These are phyloP conservation scores for Coemansia sp. DNA, from an alignment of 192 early-diverging fungal species.

Conservation along the genomic window DNA sequence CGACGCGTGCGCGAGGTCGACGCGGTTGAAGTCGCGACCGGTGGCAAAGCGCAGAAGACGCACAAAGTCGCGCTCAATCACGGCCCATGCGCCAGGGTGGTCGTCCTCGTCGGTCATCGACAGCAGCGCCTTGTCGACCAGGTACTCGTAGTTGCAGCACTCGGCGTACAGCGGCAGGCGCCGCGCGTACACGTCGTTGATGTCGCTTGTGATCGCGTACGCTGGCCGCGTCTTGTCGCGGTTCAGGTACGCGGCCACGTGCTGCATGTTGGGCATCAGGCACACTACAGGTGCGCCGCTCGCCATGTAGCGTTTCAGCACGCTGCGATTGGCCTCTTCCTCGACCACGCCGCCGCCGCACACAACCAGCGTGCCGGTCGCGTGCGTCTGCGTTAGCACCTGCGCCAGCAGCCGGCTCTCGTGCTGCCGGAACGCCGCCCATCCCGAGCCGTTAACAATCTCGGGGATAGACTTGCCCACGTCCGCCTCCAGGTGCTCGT, in stretches of 20 bases:
- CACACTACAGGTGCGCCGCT: slow-evolving; percentile 72
- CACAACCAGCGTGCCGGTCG: slow-evolving; percentile 71
- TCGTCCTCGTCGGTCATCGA: slow-evolving; percentile 19
- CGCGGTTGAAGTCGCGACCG: slow-evolving; percentile 44
- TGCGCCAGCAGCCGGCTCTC: slow-evolving; percentile 70
- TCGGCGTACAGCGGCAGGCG: slow-evolving; percentile 76
- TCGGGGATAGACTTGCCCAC: slow-evolving; percentile 76
- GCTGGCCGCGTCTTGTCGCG: slow-evolving; percentile 82
- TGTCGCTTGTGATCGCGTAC: slow-evolving; percentile 69
- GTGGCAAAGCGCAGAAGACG: slow-evolving; percentile 70
- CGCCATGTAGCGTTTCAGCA: slow-evolving; percentile 64
- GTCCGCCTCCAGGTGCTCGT: slow-evolving; percentile 73
- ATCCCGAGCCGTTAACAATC: slow-evolving; percentile 74
- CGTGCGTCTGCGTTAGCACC: slow-evolving; percentile 58
- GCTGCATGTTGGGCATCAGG: slow-evolving; percentile 71
- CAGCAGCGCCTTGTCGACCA: slow-evolving; percentile 57
- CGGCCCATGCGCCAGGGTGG: slow-evolving; percentile 61
- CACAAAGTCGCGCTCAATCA: slow-evolving; percentile 75
- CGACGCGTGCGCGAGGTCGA: slow-evolving; percentile 52
- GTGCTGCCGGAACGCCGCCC: slow-evolving; percentile 83
- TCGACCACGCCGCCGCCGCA: slow-evolving; percentile 98
- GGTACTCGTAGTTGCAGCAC: slow-evolving; percentile 82
- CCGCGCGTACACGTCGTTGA: slow-evolving; percentile 75
- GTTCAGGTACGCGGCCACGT: slow-evolving; percentile 76
- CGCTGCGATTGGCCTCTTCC: slow-evolving; percentile 62